Conservation (phyloP, 2,329 filamentous ascomycete genomes). For the Pestalotiopsis sp. region DNA sequence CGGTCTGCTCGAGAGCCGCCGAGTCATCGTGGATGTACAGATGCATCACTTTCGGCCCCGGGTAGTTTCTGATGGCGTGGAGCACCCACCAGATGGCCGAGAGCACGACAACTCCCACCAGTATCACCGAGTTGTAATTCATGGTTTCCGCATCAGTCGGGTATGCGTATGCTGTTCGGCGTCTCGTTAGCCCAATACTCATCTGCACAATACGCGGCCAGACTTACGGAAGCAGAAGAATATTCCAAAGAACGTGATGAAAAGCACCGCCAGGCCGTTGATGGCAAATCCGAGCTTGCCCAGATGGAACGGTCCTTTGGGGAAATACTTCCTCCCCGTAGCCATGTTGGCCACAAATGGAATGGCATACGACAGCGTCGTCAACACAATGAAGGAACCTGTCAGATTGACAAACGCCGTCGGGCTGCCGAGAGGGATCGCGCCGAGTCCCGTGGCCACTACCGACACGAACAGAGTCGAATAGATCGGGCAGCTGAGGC, state of each 20-base stretch:
- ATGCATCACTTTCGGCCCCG: conserved; percentile 50
- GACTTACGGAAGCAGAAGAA: conserved; percentile 62
- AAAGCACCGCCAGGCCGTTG: conserved; percentile 51
- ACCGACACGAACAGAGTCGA: conserved; percentile 57
- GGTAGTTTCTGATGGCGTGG: conserved; percentile 49
- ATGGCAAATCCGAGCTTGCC: conserved; percentile 50
- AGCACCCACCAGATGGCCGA: conserved; percentile 53
- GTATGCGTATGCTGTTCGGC: conserved; percentile 39
- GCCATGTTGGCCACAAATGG: conserved; percentile 53
- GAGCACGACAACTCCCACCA: conserved; percentile 49
- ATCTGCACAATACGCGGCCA: background rate
- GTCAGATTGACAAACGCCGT: conserved; percentile 61
- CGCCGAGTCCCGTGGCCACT: conserved; percentile 55
- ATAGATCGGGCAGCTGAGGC: conserved; percentile 60
- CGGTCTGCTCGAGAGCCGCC: conserved; percentile 7
- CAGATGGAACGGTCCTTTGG: conserved; percentile 55
- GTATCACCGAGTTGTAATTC: conserved; percentile 59
- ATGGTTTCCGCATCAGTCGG: conserved; percentile 43
- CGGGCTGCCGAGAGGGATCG: conserved; percentile 56
- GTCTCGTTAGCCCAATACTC: conserved; percentile 3
- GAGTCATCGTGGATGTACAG: conserved; percentile 42
- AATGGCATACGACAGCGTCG: conserved; percentile 55
- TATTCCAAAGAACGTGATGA: conserved; percentile 59
- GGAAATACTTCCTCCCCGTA: conserved; percentile 53
- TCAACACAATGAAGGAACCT: conserved; percentile 60